Evolutionary conservation across 768 basidiomycete genomes (phyloP), one percentile per base, ranked within the genome.

Genomic region (Tricholoma sp.): DNA sequence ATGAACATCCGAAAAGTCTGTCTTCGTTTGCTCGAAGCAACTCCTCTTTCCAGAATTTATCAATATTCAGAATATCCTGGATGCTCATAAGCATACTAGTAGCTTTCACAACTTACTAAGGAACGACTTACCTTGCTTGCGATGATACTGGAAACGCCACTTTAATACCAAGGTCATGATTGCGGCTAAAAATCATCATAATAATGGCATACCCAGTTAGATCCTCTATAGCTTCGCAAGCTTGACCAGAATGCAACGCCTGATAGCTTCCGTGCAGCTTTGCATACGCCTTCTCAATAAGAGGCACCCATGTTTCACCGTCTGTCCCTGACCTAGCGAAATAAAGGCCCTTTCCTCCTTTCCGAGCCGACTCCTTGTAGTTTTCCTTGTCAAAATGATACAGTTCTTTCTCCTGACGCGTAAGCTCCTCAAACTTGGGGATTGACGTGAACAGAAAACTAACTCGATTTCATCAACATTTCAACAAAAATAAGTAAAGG

Each of bases 201-300:
- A 4, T 4, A 49, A 50, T 37, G 5, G 7, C n/a, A 34, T 29
- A 82, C 81, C 82, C 82, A 10, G 82, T 82, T 51, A 84, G 64
- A 62, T 84, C 82, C 66, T 84, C 83, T 18, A 82, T 74, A 6
- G 79, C 82, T 59, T 83, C 80, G 47, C 71, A 71, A n/a, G 77
- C 68, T 19, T 67, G 56, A 5, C 81, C 82, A 19, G 74, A 73
- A 24, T 63, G 57, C 34, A 83, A 60, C 0, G 76, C 71, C 0
- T 72, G 70, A 64, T 80, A 83, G 56, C 78, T 77, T 1, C 76
- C 82, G 59, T 84, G 80, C 2, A 82, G 63, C 60, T 84, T 84
- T 0, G 82, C 83, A 54, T 78, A 84, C 4, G 82, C 82, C 61
- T 84, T 84, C n/a, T n/a, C n/a, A n/a, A n/a, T n/a, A n/a, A n/a